Conservation (phyloP, 164 flowering plant species). For the Litsea cubeba region DNA sequence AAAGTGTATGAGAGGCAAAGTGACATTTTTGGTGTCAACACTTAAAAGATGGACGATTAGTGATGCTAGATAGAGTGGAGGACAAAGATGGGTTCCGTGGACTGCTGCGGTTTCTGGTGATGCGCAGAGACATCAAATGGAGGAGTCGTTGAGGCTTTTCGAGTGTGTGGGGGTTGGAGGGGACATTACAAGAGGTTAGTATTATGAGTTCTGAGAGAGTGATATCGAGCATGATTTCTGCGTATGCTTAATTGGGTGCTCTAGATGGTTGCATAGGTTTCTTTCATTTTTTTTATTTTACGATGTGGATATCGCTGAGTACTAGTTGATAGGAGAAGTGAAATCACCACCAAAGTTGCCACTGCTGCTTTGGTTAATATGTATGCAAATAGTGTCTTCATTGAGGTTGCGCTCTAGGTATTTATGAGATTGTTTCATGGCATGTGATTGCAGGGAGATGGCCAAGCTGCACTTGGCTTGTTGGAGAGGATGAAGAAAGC, state of each 20-base stretch:
- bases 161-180: no score
- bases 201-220: not conserved
- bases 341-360: conserved; percentile 13
- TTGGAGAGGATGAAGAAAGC: not conserved
- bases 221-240: not conserved
- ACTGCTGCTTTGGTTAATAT: conserved; percentile 1
- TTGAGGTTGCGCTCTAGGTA: conserved; percentile 12
- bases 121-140: no score
- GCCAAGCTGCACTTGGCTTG: not conserved
- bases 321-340: not conserved
- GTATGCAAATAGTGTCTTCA: conserved; percentile 3
- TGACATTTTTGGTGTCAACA: no score
- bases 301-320: no score
- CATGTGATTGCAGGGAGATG: not conserved
- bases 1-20: no score
- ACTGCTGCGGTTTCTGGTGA: no score
- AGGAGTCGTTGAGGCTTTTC: no score
- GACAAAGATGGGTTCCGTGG: no score
- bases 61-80: no score
- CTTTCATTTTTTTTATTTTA: no score
- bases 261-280: not conserved
- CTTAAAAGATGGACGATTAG: no score
- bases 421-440: conserved; percentile 7
- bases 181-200: no score
- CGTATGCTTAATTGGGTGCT: not conserved